Conservation (phyloP, 306 rosid genomes). For the Sicyos edulis region DNA sequence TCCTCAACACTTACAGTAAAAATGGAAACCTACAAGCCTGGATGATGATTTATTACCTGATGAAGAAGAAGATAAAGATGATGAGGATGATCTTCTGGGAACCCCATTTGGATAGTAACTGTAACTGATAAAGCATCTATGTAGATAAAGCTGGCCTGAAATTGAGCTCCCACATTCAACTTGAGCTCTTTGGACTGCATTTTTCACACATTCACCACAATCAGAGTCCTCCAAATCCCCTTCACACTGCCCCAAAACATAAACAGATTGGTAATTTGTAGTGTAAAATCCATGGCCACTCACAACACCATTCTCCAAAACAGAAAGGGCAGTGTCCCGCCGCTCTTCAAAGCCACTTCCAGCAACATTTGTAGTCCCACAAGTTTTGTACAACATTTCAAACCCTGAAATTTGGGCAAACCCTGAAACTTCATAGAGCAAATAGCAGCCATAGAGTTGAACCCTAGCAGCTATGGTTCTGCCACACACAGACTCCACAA, state of each 20-base stretch:
- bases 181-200: constrained; percentile 69
- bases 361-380: constrained; percentile 56
- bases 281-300: constrained; percentile 79
- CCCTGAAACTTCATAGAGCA: constrained; percentile 70
- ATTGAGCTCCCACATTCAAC: constrained; percentile 81
- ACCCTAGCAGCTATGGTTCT: constrained; percentile 67
- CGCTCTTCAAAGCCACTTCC: constrained; percentile 78
- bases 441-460: constrained; percentile 77
- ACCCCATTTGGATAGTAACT: constrained; percentile 86
- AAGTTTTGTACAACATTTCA: constrained; percentile 67
- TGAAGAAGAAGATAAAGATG: constrained; percentile 37
- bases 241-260: constrained; percentile 85
- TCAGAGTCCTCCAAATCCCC: constrained; percentile 85
- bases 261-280: constrained; percentile 59
- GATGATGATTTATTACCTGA: constrained; percentile 44
- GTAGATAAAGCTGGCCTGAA: constrained; percentile 82
- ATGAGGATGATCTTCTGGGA: constrained; percentile 57
- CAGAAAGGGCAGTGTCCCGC: constrained; percentile 69
- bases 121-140: constrained; percentile 74
- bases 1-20: neutral
- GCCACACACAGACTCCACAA: constrained; percentile 59
- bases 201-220: constrained; percentile 76
- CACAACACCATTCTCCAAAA: constrained; percentile 68
- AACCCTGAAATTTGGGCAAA: constrained; percentile 80
- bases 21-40: neutral